phyloP scores from a whole-genome alignment of 805 yeast species.

The Myxozyma geophila region DNA sequence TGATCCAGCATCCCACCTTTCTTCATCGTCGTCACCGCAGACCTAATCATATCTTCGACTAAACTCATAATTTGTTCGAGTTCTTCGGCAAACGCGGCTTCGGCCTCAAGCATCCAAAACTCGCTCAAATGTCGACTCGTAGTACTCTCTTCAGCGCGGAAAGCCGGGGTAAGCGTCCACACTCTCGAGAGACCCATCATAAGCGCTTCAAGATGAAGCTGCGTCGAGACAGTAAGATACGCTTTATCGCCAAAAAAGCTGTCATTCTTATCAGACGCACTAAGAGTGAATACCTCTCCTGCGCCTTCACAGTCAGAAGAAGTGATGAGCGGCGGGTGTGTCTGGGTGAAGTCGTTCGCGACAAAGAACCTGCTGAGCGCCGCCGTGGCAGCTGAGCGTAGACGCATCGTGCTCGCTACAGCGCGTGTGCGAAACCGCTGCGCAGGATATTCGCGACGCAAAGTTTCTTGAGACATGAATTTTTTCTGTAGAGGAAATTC shows the following conservation, averaged over 20 bases:
- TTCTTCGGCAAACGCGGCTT: conserved; percentile 64
- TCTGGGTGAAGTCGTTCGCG: conserved; percentile 63
- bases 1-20: conserved; percentile 13
- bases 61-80: conserved; percentile 66
- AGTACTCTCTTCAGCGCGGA: conserved; percentile 89
- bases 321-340: conserved; percentile 85
- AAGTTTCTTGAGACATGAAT: conserved; percentile 62
- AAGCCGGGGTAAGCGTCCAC: conserved; percentile 90
- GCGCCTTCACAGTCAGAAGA: conserved; percentile 97
- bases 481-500: conserved; percentile 85
- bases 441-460: conserved; percentile 70
- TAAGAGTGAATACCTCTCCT: conserved; percentile 79
- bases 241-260: conserved; percentile 68
- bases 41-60: conserved; percentile 71
- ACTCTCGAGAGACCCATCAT: conserved; percentile 76
- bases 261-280: conserved; percentile 30
- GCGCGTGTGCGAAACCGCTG: conserved; percentile 73
- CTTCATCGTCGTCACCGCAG: conserved; percentile 45
- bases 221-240: conserved; percentile 87
- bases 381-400: conserved; percentile 69
- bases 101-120: conserved; percentile 98
- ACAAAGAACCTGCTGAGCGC: conserved; percentile 60
- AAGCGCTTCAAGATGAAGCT: conserved; percentile 83
- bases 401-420: conserved; percentile 68
- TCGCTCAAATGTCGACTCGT: conserved; percentile 91